Base-by-base conservation (phyloP, 2,329 filamentous ascomycete species). In the Penicillium occitanis region DNA sequence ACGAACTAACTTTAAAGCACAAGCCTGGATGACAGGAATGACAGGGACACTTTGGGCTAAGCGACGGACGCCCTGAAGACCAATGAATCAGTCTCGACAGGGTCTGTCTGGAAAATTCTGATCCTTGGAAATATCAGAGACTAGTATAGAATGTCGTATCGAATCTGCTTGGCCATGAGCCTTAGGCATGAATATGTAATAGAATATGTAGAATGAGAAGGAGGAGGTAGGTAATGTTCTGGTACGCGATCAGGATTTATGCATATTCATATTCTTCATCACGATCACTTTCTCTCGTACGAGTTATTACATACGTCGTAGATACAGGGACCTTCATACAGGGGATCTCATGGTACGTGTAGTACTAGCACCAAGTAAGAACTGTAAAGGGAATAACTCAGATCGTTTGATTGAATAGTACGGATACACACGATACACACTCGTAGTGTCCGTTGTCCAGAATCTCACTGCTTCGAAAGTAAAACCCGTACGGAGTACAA, bases 21-120 rank as follows among this genome's bases (percentile, higher is more conserved):
- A 66, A 55, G 60, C 46, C 40, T 53, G 60, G 59, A 63, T 66
- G 61, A 63, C 61, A 60, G 53, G 50, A 64, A 64, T 58, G 62
- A 64, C 62, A 48, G 51, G 61, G 61, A 35, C 44, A 33, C 42
- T 51, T 61, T 25, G 30, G n/a, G 64, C 46, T 53, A 55, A 61
- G 46, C 46, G 58, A 61, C 37, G 28, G 30, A 30, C 44, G 59
- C 19, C 22, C 28, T 64, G 51, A 48, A 64, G 40, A 58, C 62
- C 62, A 64, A 64, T 57, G 25, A 46, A 58, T 42, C 25, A 53
- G 51, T 42, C 40, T 63, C 19, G 50, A 63, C 61, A 11, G 50
- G 37, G 22, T 57, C 37, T 59, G 40, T 42, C 13, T 59, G 19
- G 55, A 10, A 40, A 57, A 22, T 40, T 25, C 33, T 57, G 19